phyloP scores from a whole-genome alignment of 768 basidiomycete species.

The Pisolithus sp. region DNA sequence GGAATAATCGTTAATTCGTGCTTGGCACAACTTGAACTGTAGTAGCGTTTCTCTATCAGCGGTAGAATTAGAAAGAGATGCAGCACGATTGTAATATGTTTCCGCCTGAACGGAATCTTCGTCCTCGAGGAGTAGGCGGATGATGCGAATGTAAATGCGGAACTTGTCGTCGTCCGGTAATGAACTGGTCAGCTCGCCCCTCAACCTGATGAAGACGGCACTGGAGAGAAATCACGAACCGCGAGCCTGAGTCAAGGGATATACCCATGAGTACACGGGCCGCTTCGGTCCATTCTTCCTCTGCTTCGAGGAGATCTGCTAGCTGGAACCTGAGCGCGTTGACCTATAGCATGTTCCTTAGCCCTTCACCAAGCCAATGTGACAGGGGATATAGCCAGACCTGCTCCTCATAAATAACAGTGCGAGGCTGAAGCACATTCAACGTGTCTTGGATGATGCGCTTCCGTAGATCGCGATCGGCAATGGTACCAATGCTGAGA shows the following conservation, averaged over 20 bases:
- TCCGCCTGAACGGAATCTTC: constrained; percentile 98
- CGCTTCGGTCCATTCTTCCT: constrained; percentile 92
- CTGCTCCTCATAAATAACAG: constrained; percentile 95
- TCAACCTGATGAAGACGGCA: constrained; percentile 4
- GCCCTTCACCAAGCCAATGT: constrained; percentile 2
- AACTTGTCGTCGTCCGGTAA: constrained; percentile 83
- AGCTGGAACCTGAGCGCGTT: constrained; percentile 80
- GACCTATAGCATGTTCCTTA: constrained; percentile 42
- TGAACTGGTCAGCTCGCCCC: constrained; percentile 31
- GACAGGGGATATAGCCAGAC: constrained; percentile 37
- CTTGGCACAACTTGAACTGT: constrained; percentile 88
- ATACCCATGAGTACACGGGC: constrained; percentile 90
- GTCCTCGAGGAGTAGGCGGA: constrained; percentile 89
- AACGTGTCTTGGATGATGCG: constrained; percentile 73
- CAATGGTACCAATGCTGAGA: constrained; percentile 50
- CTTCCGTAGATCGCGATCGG: constrained; percentile 54
- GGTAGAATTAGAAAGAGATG: constrained; percentile 77
- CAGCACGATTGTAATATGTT: constrained; percentile 94
- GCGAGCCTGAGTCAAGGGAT: constrained; percentile 81
- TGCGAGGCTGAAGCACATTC: constrained; percentile 60
- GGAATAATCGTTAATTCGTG: constrained; percentile 87
- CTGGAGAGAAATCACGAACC: constrained; percentile 40
- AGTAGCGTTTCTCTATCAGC: constrained; percentile 74
- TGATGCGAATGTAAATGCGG: constrained; percentile 86
- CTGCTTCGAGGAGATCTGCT: constrained; percentile 81